These are phyloP conservation scores for Ceratocystiopsis brevicomis DNA, from an alignment of 2,329 filamentous ascomycete genomes.

Conservation along the genomic window DNA sequence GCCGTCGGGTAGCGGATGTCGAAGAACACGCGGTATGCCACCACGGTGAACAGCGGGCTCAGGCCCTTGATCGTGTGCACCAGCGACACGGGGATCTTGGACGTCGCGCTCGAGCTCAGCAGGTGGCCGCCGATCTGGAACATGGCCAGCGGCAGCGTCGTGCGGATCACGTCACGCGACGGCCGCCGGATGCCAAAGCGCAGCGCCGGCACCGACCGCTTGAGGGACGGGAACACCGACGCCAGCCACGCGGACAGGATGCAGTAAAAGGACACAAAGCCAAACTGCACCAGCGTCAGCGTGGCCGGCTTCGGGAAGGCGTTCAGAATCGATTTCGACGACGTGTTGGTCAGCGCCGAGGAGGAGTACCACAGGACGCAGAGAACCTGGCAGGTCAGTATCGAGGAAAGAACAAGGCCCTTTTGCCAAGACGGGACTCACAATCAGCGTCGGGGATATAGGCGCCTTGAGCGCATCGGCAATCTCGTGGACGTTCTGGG, in stretches of 20 bases:
- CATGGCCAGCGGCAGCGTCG: conserved; percentile 74
- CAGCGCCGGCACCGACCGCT: conserved; percentile 55
- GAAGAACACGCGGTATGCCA: conserved; percentile 80
- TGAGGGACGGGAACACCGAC: conserved; percentile 49
- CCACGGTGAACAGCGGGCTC: conserved; percentile 83
- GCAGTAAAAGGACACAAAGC: conserved; percentile 78
- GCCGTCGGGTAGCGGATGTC: conserved; percentile 70
- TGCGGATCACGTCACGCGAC: conserved; percentile 61
- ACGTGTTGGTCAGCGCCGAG: conserved; percentile 90
- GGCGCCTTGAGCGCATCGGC: conserved; percentile 81
- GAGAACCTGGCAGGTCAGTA: conserved; percentile 37
- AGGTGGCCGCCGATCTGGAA: conserved; percentile 93
- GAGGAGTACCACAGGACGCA: conserved; percentile 90
- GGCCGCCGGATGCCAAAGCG: conserved; percentile 70
- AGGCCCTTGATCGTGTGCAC: conserved; percentile 98
- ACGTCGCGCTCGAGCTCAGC: conserved; percentile 80
- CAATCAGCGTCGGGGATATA: conserved; percentile 71
- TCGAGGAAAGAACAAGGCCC: too few relatives aligned
- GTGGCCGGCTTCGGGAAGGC: conserved; percentile 81
- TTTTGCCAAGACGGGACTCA: conserved; percentile 28
- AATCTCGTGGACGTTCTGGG: conserved; percentile 83
- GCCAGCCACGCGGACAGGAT: conserved; percentile 61
- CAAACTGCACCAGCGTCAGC: conserved; percentile 83
- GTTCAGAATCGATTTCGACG: conserved; percentile 90
- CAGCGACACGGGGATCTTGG: conserved; percentile 85